Conservation (phyloP, 2,329 filamentous ascomycete species). For the Aquanectria penicillioides region DNA sequence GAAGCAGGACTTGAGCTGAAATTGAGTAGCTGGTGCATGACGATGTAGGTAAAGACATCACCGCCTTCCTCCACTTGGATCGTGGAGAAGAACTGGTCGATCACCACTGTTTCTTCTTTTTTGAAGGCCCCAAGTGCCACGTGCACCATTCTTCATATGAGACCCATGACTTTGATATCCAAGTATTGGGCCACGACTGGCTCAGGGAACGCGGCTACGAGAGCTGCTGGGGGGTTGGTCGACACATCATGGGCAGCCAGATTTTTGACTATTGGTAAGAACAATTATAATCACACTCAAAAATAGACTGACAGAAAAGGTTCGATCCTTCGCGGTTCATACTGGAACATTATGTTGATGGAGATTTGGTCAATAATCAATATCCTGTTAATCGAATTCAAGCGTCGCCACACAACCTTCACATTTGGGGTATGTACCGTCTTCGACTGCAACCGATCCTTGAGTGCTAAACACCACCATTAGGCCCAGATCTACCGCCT, state of each 20-base stretch:
- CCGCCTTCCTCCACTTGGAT: constrained; percentile 57
- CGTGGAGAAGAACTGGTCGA: constrained; percentile 57
- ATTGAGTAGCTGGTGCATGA: constrained; percentile 12
- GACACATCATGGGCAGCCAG: constrained; percentile 76
- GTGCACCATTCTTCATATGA: constrained; percentile 77
- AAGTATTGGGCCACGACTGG: constrained; percentile 76
- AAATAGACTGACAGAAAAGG: neutral
- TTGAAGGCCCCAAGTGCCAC: constrained; percentile 57
- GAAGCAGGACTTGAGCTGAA: too few relatives aligned
- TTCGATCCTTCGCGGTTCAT: constrained; percentile 17
- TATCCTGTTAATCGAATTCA: neutral
- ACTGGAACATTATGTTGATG: constrained; percentile 22
- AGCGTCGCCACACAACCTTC: neutral
- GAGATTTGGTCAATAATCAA: constrained; percentile 12
- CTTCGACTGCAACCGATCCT: too few relatives aligned
- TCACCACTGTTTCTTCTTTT: constrained; percentile 63
- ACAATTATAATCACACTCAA: neutral
- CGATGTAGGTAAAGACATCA: constrained; percentile 47
- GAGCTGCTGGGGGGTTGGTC: constrained; percentile 76
- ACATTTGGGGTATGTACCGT: neutral
- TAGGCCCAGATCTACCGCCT: too few relatives aligned
- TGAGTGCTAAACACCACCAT: too few relatives aligned
- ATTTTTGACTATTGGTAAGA: constrained; percentile 61
- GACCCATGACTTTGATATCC: constrained; percentile 76
- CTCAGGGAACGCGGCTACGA: constrained; percentile 69